phyloP scores from a whole-genome alignment of 495 filamentous ascomycete species.

The Penicillium coffeae region DNA sequence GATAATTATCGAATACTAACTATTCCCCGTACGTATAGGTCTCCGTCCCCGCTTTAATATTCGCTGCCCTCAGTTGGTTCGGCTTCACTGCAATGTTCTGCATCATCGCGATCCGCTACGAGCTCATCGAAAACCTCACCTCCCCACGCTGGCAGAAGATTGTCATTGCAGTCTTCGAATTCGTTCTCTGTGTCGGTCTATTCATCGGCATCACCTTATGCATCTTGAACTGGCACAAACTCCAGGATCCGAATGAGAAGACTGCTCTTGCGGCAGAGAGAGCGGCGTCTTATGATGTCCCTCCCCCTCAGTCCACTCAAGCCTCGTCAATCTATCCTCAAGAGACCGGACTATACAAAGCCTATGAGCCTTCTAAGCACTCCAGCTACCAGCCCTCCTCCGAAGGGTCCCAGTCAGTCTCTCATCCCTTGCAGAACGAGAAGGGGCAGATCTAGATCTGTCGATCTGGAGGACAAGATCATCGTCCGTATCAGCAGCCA shows the following conservation, averaged over 20 bases:
- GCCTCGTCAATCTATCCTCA: background rate
- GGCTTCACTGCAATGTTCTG: slow-evolving; percentile 12
- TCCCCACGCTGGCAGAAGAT: slow-evolving; percentile 9
- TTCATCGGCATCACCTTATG: slow-evolving; percentile 21
- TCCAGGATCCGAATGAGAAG: slow-evolving; percentile 7
- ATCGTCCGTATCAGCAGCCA: background rate
- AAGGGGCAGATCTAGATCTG: background rate
- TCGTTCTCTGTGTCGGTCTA: slow-evolving; percentile 19
- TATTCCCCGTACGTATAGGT: slow-evolving; percentile 1
- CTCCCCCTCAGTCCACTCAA: too few species aligned
- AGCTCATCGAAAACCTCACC: background rate
- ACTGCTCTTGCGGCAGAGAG: slow-evolving; percentile 4
- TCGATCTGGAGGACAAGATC: background rate
- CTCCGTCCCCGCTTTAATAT: slow-evolving; percentile 11
- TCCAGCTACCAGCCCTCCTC: background rate
- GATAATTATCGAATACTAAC: background rate
- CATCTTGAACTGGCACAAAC: slow-evolving; percentile 17
- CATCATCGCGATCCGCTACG: slow-evolving; percentile 18
- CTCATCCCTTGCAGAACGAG: background rate
- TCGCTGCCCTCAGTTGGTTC: slow-evolving; percentile 18
- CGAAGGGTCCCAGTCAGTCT: background rate
- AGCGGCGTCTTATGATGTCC: slow-evolving; percentile 4
- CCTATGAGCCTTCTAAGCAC: too few species aligned
- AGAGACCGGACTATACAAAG: background rate
- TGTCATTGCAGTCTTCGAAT: slow-evolving; percentile 8